These are phyloP conservation scores for Penicillium flavigenum DNA, from an alignment of 495 filamentous ascomycete species.

Conservation along the genomic window DNA sequence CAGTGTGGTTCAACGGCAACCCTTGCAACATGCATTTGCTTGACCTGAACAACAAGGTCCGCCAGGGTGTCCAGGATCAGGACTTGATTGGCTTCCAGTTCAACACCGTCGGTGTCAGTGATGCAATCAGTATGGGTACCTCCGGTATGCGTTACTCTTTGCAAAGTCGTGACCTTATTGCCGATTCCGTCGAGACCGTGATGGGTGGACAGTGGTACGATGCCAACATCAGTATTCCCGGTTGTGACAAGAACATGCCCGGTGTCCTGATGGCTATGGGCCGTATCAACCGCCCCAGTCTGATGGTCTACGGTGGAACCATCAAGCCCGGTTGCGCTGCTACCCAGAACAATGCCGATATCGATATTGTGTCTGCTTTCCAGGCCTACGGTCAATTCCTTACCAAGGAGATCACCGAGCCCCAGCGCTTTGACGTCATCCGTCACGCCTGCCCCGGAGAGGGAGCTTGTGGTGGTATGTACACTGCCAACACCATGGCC, in stretches of 20 bases:
- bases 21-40: conserved; percentile 99
- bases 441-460: conserved; percentile 89
- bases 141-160: conserved; percentile 88
- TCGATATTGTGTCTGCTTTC: conserved; percentile 96
- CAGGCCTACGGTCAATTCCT: conserved; percentile 97
- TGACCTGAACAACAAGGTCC: conserved; percentile 77
- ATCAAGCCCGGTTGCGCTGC: conserved; percentile 85
- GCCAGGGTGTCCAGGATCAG: conserved; percentile 78
- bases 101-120: conserved; percentile 94
- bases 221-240: conserved; percentile 96
- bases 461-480: conserved; percentile 98
- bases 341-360: conserved; percentile 68
- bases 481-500: conserved; percentile 99
- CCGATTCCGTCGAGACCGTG: conserved; percentile 96
- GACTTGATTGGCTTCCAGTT: conserved; percentile 86
- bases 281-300: conserved; percentile 82
- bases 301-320: conserved; percentile 97
- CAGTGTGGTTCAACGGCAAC: conserved; percentile 85
- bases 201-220: conserved; percentile 99
- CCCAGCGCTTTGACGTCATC: conserved; percentile 90
- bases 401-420: conserved; percentile 84
- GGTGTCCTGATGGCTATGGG: conserved; percentile 98
- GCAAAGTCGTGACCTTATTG: conserved; percentile 93
- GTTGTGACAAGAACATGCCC: conserved; percentile 99
- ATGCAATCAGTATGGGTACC: conserved; percentile 58